Conservation (phyloP, 805 yeast genomes). For the Kodamaea hsintzibuensis region DNA sequence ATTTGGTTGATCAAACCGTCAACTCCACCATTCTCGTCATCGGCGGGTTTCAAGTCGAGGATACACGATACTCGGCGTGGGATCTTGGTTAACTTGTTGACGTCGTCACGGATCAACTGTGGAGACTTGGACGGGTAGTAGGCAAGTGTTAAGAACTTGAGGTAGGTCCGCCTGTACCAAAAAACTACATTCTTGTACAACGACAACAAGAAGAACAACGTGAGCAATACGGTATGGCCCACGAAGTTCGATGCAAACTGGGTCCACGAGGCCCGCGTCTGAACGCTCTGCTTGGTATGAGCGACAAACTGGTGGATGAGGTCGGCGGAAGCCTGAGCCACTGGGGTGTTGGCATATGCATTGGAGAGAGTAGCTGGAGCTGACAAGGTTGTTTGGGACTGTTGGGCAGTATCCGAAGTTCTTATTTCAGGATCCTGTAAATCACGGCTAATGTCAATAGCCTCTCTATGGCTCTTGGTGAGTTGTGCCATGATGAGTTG, state of each 20-base stretch:
- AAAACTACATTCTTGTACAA: constrained; percentile 54
- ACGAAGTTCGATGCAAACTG: constrained; percentile 4
- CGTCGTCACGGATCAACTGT: constrained; percentile 82
- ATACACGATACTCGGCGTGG: constrained; percentile 79
- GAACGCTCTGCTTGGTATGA: neutral
- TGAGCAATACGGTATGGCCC: constrained; percentile 48
- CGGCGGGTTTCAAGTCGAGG: constrained; percentile 69
- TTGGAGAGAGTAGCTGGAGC: neutral
- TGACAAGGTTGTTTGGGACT: neutral
- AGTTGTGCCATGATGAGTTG: neutral
- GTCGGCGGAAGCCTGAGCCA: constrained; percentile 1
- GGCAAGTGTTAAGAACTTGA: constrained; percentile 58
- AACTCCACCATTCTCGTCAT: constrained; percentile 86
- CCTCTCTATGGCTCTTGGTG: neutral
- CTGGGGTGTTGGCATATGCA: constrained; percentile 1
- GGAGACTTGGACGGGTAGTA: constrained; percentile 76
- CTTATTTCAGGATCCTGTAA: neutral
- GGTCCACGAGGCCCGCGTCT: constrained; percentile 3
- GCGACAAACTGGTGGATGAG: neutral
- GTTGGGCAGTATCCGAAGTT: neutral
- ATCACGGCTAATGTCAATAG: neutral
- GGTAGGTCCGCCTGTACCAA: constrained; percentile 49
- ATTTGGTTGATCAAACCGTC: constrained; percentile 77
- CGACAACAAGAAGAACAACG: constrained; percentile 57
- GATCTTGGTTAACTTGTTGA: constrained; percentile 65